Conservation (phyloP, 2,329 filamentous ascomycete species). For the Tolypocladium nubicola region DNA sequence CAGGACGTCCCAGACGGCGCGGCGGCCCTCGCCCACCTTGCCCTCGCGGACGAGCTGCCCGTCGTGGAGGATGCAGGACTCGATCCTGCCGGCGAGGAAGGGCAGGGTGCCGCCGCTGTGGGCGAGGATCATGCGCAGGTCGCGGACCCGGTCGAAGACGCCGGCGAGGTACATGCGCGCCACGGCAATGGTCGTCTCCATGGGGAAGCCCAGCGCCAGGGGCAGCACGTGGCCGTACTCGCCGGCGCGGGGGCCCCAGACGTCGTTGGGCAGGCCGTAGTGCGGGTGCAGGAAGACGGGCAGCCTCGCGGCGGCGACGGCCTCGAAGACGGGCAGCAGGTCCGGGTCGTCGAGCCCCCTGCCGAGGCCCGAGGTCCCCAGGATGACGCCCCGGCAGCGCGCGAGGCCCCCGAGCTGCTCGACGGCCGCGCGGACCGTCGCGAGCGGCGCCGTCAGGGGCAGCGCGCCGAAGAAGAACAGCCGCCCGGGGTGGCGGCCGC, state of each 20-base stretch:
- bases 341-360: slow-evolving; percentile 67
- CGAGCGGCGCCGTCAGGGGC: slow-evolving; percentile 58
- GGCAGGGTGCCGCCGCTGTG: slow-evolving; percentile 85
- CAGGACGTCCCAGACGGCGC: slow-evolving; percentile 46
- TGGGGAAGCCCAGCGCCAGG: slow-evolving; percentile 75
- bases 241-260: slow-evolving; percentile 62
- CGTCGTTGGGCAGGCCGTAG: slow-evolving; percentile 72
- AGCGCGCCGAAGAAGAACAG: slow-evolving; percentile 78
- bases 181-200: slow-evolving; percentile 88
- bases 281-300: slow-evolving; percentile 84
- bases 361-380: slow-evolving; percentile 76
- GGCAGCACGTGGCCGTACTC: slow-evolving; percentile 84
- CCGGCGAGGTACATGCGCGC: slow-evolving; percentile 79
- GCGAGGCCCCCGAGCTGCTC: slow-evolving; percentile 47
- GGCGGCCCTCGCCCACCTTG: slow-evolving; percentile 34
- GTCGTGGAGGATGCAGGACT: slow-evolving; percentile 80
- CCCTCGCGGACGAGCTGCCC: slow-evolving; percentile 59
- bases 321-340: slow-evolving; percentile 61
- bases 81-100: slow-evolving; percentile 78
- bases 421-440: slow-evolving; percentile 56
- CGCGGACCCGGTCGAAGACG: slow-evolving; percentile 66
- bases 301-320: slow-evolving; percentile 52
- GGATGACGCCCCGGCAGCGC: slow-evolving; percentile 74
- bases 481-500: slow-evolving; percentile 51
- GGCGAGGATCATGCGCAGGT: slow-evolving; percentile 65